Evolutionary conservation across 2,329 filamentous ascomycete genomes (phyloP), one percentile per base, ranked within the genome.

Genomic region (Fusarium duplospermum): DNA sequence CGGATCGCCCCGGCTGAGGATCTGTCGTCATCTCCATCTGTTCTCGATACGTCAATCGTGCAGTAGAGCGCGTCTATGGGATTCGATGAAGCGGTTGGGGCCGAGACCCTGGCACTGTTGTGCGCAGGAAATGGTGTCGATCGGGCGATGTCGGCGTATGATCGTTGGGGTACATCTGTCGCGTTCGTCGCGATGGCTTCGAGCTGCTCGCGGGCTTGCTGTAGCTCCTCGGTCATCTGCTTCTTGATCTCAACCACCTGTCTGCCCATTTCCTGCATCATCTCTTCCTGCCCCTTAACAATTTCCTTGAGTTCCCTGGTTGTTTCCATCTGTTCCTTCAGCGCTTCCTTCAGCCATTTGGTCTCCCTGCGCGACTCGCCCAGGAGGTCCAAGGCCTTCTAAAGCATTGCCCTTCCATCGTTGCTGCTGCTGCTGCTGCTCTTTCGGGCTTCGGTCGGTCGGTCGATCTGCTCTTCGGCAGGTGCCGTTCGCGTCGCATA

Each of bases 361-460:
- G 45, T 50, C 45, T 50, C 45, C 20, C 22, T 50, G 18, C 20
- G 45, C 35, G 35, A 36, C 35, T 36, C 35, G 35, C 35, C 45
- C 45, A 50, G 40, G 59, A 59, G 36, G 13, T 38, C 56, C 20
- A 40, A 38, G 16, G 56, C 56, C 24, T 59, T 59, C 33, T 59
- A 35, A 22, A 59, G 56, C 56, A 59, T 59, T 40, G 33, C 56
- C 56, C 56, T 59, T 59, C 56, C 33, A 36, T 59, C 56, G 56
- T n/a, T 59, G 56, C 33, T 40, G 56, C 31, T 59, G 56, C 33
- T n/a, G n/a, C n/a, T 27, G 56, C 56, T 59, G 16, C 56, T 59
- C 56, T 42, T 59, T 27, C 56, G 33, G 6, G 6, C 16, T 38
- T 59, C 56, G 35, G 22, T n/a, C 18, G 56, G 31, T 38, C 36